Base-by-base conservation (phyloP, 768 basidiomycete species). In the Rhodotorula babjevae region DNA sequence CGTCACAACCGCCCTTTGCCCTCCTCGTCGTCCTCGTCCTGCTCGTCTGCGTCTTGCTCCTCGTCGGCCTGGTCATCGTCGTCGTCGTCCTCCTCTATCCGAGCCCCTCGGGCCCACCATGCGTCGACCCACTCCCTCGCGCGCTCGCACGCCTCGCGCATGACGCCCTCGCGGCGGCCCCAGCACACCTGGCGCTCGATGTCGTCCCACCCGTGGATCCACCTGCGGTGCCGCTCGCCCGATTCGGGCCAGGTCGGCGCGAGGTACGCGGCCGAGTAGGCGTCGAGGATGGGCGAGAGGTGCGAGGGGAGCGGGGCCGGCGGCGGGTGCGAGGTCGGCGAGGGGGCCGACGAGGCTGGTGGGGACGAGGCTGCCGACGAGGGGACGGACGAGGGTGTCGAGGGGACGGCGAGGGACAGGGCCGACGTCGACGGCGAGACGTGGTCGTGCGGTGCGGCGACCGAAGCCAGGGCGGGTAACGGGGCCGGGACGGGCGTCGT, bases 161-260 rank as follows among this genome's bases (percentile, higher is more conserved):
- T 73, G 46, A 73, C 64, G 19, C 31, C 72, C n/a, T 61, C 59
- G 4, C 72, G 15, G 16, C 72, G 40, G 0, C 72, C 72, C 72
- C 72, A 73, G 4, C 52, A 52, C 9, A 68, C 61, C 3, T 31
- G 6, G 36, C 29, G 31, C 46, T 67, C 63, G 33, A 66, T 16
- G n/a, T 49, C 69, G 40, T 47, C 29, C 71, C 71, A 73, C 23
- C 74, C 74, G 1, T 44, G 6, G 0, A 63, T 49, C 57, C 66
- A 36, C 33, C 29, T 16, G 23, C 75, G 61, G 29, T 56, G 15
- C 19, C 75, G 57, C 52, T 76, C 75, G 33, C 29, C 1, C 15
- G 61, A 47, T 36, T 76, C 75, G n/a, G 75, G 75, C 75, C 75
- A 76, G 0, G 50, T n/a, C 19, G 44, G 31, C 29, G 65, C 40